These are phyloP conservation scores for Coniochaeta prunicola DNA, from an alignment of 2,329 filamentous ascomycete genomes.

Conservation along the genomic window DNA sequence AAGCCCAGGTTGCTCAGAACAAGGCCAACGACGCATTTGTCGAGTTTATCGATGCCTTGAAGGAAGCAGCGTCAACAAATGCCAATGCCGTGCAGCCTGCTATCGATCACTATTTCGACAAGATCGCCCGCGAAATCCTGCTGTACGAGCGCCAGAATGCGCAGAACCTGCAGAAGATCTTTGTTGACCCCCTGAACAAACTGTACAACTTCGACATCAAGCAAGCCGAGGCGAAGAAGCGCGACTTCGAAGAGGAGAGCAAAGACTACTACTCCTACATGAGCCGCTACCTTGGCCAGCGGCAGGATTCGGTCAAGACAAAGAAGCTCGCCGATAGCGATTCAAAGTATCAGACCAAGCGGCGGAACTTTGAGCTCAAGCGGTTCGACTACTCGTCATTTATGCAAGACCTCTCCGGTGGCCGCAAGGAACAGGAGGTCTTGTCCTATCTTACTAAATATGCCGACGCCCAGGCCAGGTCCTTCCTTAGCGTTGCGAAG, in stretches of 20 bases:
- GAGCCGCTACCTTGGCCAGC: slow-evolving; percentile 88
- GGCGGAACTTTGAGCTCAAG: slow-evolving; percentile 91
- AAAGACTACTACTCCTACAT: slow-evolving; percentile 98
- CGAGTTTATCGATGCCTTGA: slow-evolving; percentile 76
- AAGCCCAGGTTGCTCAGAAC: slow-evolving; percentile 70
- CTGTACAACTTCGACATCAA: slow-evolving; percentile 96
- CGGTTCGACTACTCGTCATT: slow-evolving; percentile 98
- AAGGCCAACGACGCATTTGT: slow-evolving; percentile 81
- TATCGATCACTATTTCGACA: slow-evolving; percentile 96
- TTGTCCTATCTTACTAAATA: slow-evolving; percentile 91
- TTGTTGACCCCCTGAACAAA: slow-evolving; percentile 89
- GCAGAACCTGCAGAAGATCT: slow-evolving; percentile 76
- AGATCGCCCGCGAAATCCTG: slow-evolving; percentile 86
- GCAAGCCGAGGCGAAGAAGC: slow-evolving; percentile 91
- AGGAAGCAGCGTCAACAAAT: slow-evolving; percentile 84
- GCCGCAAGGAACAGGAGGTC: slow-evolving; percentile 96
- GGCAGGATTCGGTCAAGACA: slow-evolving; percentile 91
- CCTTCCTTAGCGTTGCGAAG: slow-evolving; percentile 75
- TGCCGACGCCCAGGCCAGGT: slow-evolving; percentile 80
- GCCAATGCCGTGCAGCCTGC: slow-evolving; percentile 95
- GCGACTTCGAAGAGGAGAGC: slow-evolving; percentile 97
- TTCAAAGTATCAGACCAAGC: slow-evolving; percentile 90
- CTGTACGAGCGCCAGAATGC: slow-evolving; percentile 81
- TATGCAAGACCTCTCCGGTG: slow-evolving; percentile 97
- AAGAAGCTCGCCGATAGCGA: slow-evolving; percentile 96